phyloP scores from a whole-genome alignment of 441 rosid species.

The Mallotus japonicus region DNA sequence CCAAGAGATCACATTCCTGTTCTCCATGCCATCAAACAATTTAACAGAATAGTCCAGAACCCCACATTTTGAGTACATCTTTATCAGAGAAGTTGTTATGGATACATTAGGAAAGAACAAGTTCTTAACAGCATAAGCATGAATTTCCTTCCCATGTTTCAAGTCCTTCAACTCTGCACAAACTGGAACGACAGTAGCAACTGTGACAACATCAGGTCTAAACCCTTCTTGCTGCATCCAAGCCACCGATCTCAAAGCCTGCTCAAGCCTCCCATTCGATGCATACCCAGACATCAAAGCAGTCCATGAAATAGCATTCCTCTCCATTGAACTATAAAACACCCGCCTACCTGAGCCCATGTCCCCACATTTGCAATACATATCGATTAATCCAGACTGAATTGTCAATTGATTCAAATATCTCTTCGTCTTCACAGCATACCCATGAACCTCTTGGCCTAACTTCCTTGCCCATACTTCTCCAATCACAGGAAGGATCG shows the following conservation, averaged over 20 bases:
- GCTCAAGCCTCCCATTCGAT: conserved; percentile 67
- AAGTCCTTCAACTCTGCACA: conserved; percentile 60
- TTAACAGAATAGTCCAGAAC: conserved; percentile 48
- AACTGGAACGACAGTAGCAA: conserved; percentile 74
- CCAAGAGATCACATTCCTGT: conserved; percentile 75
- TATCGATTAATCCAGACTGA: conserved; percentile 73
- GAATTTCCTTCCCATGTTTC: conserved; percentile 81
- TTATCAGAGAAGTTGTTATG: conserved; percentile 62
- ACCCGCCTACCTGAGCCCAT: conserved; percentile 65
- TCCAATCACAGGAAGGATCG: conserved; percentile 65
- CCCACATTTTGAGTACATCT: conserved; percentile 75
- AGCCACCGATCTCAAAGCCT: conserved; percentile 72
- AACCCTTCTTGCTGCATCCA: conserved; percentile 98
- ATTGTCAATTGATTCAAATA: conserved; percentile 47
- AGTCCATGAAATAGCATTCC: conserved; percentile 79
- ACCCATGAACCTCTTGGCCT: conserved; percentile 77
- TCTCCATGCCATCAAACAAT: conserved; percentile 52
- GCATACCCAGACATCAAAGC: conserved; percentile 84
- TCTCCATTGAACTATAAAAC: conserved; percentile 58
- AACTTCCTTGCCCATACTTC: conserved; percentile 47
- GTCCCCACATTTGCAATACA: conserved; percentile 83
- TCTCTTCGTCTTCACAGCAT: conserved; percentile 47
- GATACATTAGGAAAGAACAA: conserved; percentile 73
- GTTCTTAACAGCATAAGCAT: conserved; percentile 71
- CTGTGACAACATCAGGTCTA: conserved; percentile 68